Base-by-base conservation (phyloP, 2,329 filamentous ascomycete species). In the Mollisiaceae sp. region DNA sequence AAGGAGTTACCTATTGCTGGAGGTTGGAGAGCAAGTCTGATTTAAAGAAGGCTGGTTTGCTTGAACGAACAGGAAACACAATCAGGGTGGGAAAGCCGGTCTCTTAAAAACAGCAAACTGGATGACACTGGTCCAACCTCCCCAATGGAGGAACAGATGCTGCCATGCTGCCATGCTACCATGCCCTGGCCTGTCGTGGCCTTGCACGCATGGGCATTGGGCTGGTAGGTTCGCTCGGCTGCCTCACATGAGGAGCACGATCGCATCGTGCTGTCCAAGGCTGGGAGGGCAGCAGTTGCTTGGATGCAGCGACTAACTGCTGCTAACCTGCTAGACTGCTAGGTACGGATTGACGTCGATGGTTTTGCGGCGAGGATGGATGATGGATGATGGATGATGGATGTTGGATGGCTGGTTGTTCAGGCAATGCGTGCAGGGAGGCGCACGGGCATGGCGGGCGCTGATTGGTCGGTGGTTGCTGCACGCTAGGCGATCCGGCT, bases 1-100 rank as follows among this genome's bases (percentile, higher is more conserved):
- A 82, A 76, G 73, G 80, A 81, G 79, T 79, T 79, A 78, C 77
- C 73, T 70, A 60, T 68, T 68, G 65, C 58, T 60, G 36, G 68
- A 70, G 72, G 70, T 62, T 72, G 70, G 67, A 67, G 54, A 60
- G 55, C 24, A 55, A 62, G 36, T 57, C 39, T 61, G 24, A 38
- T 66, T 60, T 63, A 64, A 64, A 64, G 64, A 69, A 70, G 72
- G 73, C 69, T 73, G 71, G 68, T 70, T 65, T 67, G 65, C 57
- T 58, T 68, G 65, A 45, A 67, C 52, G 59, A 67, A 65, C 59
- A 58, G 43, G 59, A 67, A 72, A 50, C 39, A 62, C 24, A 61
- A 66, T 60, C 60, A 69, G 61, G 65, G 55, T 36, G 65, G 67
- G 66, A 68, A 67, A 67, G 60, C 60, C 50, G 61, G 67, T 59